Evolutionary conservation across 202 grass and related monocot species (phyloP).

Genomic region (Zizania palustris): DNA sequence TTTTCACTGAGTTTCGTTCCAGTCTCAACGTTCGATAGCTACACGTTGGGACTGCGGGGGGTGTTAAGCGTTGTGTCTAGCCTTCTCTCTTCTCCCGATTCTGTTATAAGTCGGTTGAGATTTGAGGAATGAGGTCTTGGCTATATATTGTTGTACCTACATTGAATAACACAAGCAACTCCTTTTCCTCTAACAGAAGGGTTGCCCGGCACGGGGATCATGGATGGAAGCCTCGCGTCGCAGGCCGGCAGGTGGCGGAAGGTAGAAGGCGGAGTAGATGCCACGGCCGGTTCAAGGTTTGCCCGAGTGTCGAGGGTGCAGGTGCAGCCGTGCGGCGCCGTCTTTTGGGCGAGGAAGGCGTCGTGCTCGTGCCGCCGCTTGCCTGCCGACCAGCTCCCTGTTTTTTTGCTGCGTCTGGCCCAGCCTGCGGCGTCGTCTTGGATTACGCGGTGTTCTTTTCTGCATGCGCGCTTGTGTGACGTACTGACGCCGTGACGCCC

Average conservation of each 20-base stretch:
- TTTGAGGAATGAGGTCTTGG: too few relatives aligned
- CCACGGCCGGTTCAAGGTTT: background rate
- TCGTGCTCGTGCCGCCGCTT: background rate
- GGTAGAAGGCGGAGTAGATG: background rate
- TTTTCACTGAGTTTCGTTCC: too few relatives aligned
- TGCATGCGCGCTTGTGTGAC: background rate
- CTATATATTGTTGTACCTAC: too few relatives aligned
- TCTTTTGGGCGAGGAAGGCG: background rate
- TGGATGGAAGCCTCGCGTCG: background rate
- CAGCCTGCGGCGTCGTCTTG: background rate
- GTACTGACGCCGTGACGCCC: too few relatives aligned
- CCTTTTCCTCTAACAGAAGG: too few relatives aligned
- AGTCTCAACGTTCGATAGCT: too few relatives aligned
- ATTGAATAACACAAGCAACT: too few relatives aligned
- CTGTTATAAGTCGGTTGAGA: too few relatives aligned
- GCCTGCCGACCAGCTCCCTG: constrained; percentile 38
- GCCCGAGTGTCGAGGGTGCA: background rate
- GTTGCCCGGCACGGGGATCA: constrained; percentile 37
- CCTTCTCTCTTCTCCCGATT: too few relatives aligned
- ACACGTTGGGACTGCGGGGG: too few relatives aligned
- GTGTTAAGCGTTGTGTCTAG: too few relatives aligned
- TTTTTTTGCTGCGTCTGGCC: constrained; percentile 16
- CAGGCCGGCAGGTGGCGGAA: background rate
- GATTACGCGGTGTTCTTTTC: background rate
- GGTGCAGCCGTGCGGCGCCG: background rate